These are phyloP conservation scores for Alternaria sp. DNA, from an alignment of 2,329 filamentous ascomycete species.

Conservation along the genomic window DNA sequence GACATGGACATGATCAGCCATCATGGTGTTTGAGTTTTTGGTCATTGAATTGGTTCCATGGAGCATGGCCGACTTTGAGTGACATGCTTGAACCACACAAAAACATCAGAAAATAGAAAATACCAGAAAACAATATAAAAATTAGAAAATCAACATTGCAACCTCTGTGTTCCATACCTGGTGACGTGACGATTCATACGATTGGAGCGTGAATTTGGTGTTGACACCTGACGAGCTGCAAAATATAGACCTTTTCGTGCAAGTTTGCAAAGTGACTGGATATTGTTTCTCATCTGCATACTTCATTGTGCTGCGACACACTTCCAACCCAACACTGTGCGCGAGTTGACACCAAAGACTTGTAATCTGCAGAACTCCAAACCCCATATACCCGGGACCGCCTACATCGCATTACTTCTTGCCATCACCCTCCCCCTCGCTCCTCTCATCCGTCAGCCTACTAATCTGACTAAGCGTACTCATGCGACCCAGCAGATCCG, in stretches of 20 bases:
- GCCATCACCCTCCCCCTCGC: constrained; percentile 10
- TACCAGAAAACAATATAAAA: neutral
- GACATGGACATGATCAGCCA: neutral
- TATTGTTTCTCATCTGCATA: neutral
- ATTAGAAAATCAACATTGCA: neutral
- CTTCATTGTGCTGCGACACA: neutral
- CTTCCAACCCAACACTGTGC: neutral
- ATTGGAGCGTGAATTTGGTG: neutral
- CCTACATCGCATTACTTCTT: neutral
- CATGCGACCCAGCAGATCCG: constrained; percentile 42
- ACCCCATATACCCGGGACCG: neutral
- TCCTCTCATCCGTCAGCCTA: constrained; percentile 54
- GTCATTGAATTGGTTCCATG: neutral
- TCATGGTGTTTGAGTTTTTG: neutral
- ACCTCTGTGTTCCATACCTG: neutral
- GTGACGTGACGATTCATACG: neutral
- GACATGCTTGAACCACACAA: neutral
- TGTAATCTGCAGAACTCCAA: neutral
- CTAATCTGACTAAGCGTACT: constrained; percentile 64
- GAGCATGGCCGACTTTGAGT: neutral
- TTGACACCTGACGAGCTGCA: neutral
- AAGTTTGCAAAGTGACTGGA: neutral
- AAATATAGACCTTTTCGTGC: neutral
- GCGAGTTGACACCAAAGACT: neutral
- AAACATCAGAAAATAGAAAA: neutral